These are phyloP conservation scores for Beauveria medogensis DNA, from an alignment of 2,329 filamentous ascomycete genomes.

Conservation along the genomic window DNA sequence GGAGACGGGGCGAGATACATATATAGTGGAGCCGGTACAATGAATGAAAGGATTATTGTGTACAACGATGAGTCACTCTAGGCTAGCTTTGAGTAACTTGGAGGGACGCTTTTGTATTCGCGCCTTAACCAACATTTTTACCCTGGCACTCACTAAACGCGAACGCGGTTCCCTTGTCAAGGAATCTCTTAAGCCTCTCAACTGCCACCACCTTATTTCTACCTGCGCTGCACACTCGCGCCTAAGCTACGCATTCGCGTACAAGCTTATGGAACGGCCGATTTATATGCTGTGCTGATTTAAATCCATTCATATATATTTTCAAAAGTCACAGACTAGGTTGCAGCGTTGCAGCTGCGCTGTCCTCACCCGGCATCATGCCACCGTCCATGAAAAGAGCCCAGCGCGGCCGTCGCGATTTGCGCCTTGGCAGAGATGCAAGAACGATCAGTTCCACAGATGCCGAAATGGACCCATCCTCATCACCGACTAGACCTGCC, in stretches of 20 bases:
- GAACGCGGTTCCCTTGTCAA: constrained; percentile 11
- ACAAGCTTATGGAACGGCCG: not conserved
- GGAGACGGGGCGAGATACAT: not conserved
- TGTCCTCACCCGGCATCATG: constrained; percentile 20
- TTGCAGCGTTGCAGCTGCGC: constrained; percentile 1
- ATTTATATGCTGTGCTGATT: not conserved
- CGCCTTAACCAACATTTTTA: not conserved
- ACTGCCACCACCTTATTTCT: not conserved
- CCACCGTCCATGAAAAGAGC: constrained; percentile 30
- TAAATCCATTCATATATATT: not conserved
- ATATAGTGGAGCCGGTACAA: not conserved
- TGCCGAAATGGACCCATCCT: constrained; percentile 42
- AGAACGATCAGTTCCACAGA: constrained; percentile 17
- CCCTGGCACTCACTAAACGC: constrained; percentile 9
- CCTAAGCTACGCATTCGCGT: not conserved
- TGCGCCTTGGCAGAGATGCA: constrained; percentile 28
- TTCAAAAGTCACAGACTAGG: not conserved
- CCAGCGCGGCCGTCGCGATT: constrained; percentile 30
- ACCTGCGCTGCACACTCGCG: not conserved
- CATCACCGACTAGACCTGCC: constrained; percentile 53
- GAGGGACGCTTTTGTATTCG: not conserved
- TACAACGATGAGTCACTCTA: not conserved
- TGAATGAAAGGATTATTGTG: too few species aligned
- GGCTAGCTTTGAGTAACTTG: not conserved
- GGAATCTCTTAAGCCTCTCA: constrained; percentile 1